Conservation (phyloP, 495 filamentous ascomycete genomes). For the Clohesyomyces aquaticus region DNA sequence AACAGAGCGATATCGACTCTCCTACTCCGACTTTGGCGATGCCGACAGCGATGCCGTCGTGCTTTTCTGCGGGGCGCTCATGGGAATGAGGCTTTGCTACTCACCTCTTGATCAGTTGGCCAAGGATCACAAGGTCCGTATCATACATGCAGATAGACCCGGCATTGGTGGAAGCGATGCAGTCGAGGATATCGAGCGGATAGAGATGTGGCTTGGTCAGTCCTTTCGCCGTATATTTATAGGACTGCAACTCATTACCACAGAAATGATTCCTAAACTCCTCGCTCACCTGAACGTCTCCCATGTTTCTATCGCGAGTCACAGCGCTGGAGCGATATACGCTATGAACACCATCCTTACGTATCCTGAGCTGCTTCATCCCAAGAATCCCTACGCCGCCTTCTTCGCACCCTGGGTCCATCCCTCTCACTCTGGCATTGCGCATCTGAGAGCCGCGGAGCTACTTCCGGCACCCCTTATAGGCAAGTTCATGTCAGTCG, state of each 20-base stretch:
- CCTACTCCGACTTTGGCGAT: slow-evolving; percentile 37
- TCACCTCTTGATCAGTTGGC: slow-evolving; percentile 28
- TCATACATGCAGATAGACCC: slow-evolving; percentile 37
- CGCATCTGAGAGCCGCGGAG: slow-evolving; percentile 12
- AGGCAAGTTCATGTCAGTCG: slow-evolving; percentile 23
- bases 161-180: slow-evolving; percentile 36
- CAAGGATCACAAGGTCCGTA: slow-evolving; percentile 27
- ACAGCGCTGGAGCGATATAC: slow-evolving; percentile 39
- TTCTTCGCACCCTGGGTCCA: slow-evolving; percentile 39
- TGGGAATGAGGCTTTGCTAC: slow-evolving; percentile 26
- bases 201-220: slow-evolving; percentile 35
- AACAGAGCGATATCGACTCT: slow-evolving; percentile 26
- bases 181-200: slow-evolving; percentile 21
- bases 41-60: slow-evolving; percentile 33
- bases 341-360: slow-evolving; percentile 31
- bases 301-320: slow-evolving; percentile 35
- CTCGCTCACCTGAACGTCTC: slow-evolving; percentile 32
- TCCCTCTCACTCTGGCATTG: slow-evolving; percentile 22
- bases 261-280: slow-evolving; percentile 35
- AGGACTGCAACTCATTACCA: slow-evolving; percentile 5
- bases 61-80: slow-evolving; percentile 35
- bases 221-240: background rate
- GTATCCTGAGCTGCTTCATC: slow-evolving; percentile 34
- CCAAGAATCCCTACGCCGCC: slow-evolving; percentile 27
- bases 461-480: slow-evolving; percentile 32